phyloP scores from a whole-genome alignment of 306 rosid genomes.

The cucumber (Cucumis sativus) region Cucumber_9930_V3 NC_026660.2:15571501-15572000 shows the following conservation, averaged over 20 bases:
- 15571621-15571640: constrained; percentile 70
- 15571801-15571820: background rate
- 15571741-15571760: background rate
- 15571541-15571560: background rate
- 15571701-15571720: constrained; percentile 30
- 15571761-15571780: background rate
- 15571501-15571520: background rate
- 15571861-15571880: constrained; percentile 95
- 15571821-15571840: constrained; percentile 54
- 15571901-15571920: constrained; percentile 36
- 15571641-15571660: constrained; percentile 77
- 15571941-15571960: constrained; percentile 71
- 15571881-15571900: constrained; percentile 27
- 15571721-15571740: background rate
- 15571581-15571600: constrained; percentile 84
- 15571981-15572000: constrained; percentile 4
- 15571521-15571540: background rate
- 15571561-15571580: background rate
- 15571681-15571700: constrained; percentile 60
- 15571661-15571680: constrained; percentile 83
- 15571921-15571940: constrained; percentile 72
- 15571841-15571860: constrained; percentile 89
- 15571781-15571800: background rate
- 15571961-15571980: constrained; percentile 64
- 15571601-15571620: constrained; percentile 66